Evolutionary conservation across 192 early-diverging fungal species (phyloP), one percentile per base, ranked within the genome.

Genomic region (Obelidium mucronatum): DNA sequence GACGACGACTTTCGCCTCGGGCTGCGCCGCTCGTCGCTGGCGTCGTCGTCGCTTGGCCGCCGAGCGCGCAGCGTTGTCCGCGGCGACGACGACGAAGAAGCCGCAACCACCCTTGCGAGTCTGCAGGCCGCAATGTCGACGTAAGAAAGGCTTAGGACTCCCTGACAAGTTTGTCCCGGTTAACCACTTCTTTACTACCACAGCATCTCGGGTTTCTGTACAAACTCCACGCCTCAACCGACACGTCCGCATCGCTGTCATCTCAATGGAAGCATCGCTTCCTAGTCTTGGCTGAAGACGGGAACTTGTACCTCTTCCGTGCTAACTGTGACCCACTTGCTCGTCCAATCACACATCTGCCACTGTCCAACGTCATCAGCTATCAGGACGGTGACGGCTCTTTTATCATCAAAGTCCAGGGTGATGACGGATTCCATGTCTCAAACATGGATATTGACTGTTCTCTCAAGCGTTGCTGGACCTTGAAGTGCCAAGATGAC

Each of bases 311-410:
- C 52, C 37, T 74, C 26, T 74, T 74, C 60, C 31, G 40, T 5
- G 8, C 15, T 6, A 74, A 63, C 60, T 31, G 34, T 13, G 19
- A n/a, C 42, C 59, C 37, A 11, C 24, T 61, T 5, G 6, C 72
- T n/a, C 60, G 31, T 17, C 72, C 72, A 36, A 36, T 74, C 72
- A 63, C 72, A 61, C 44, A 44, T 39, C 40, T 74, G 0, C 72
- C 72, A 1, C n/a, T 74, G 13, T 15, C 15, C 17, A 40, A 13
- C 8, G 44, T 48, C 44, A 6, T 48, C 44, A 15, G 44, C 44
- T 6, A 15, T 6, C 44, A 48, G 19, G 44, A 48, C 44, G 11
- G 11, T 19, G 11, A 15, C 44, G 44, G 19, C 19, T 6, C 44
- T 15, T 48, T 19, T 19, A 15, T 48, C 44, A 19, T 48, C 44